Evolutionary conservation across 441 rosid genomes (phyloP), one percentile per base, ranked within the genome.

Genomic region (Erodium moschatum): DNA sequence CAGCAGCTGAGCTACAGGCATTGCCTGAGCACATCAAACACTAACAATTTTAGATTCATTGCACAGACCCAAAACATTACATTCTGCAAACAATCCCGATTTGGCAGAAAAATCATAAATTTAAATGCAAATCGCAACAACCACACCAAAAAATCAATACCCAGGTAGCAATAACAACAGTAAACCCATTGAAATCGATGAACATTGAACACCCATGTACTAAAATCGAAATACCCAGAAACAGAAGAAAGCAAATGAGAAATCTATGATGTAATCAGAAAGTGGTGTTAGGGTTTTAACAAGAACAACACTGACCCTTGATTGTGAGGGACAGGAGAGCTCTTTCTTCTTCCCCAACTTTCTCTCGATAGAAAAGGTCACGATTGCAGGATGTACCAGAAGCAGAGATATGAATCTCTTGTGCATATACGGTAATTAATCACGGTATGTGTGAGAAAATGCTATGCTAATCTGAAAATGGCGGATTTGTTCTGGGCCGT

Each of bases 331-430:
- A 16, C 61, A 54, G 6, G 4, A 54, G 60, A 54, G 7, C 61
- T 54, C 20, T 16, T 4, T 13, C 18, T 50, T 15, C 61, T 54
- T 54, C 61, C n/a, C n/a, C 61, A 33, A 33, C 38, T 33, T 15
- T 52, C 58, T 15, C 56, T 12, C 18, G 12, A 15, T 13, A 50
- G 21, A 54, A 54, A 15, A 54, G 20, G 15, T 54, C 61, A 16
- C 61, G 61, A 54, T 54, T 12, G 61, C 61, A 54, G 60, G 60
- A 15, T 52, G 15, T 16, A n/a, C 60, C 60, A 16, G 19, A 52
- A 52, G 19, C 60, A 16, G 61, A 54, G 21, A 54, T 1, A 33
- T 54, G 21, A 54, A 54, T 54, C 11, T 54, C 21, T 54, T 54
- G 61, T 54, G 20, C 20, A 18, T 15, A 54, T 2, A 15, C 19